Evolutionary conservation across 2,329 filamentous ascomycete species (phyloP).

Genomic region (Fusarium begoniae): DNA sequence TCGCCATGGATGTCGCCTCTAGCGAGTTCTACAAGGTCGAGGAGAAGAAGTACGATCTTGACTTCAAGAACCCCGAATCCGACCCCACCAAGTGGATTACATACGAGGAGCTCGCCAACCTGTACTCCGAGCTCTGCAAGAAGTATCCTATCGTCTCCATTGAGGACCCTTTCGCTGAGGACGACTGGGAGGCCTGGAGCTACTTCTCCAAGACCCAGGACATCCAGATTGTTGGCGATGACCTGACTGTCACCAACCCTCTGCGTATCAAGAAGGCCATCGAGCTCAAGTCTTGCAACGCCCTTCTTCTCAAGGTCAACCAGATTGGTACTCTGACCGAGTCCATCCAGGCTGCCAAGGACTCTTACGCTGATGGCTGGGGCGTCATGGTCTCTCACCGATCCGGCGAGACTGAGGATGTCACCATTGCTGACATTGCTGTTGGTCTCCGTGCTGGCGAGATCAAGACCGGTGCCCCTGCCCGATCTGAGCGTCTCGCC

Average conservation of each 20-base stretch:
- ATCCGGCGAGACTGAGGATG: constrained; percentile 99
- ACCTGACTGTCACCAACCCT: constrained; percentile 99
- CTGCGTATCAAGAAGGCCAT: constrained; percentile 99
- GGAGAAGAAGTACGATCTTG: constrained; percentile 99
- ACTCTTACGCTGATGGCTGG: constrained; percentile 95
- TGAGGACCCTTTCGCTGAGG: constrained; percentile 99
- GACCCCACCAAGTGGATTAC: constrained; percentile 98
- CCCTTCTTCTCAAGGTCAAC: constrained; percentile 99
- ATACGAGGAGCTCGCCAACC: constrained; percentile 93
- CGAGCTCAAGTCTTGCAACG: constrained; percentile 98
- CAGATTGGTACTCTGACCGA: constrained; percentile 99
- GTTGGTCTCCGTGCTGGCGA: constrained; percentile 96
- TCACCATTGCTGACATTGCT: constrained; percentile 97
- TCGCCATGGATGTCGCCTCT: constrained; percentile 98
- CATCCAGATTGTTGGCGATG: constrained; percentile 98
- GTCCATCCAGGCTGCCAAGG: constrained; percentile 99
- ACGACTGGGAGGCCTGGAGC: constrained; percentile 99
- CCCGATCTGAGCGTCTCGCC: constrained; percentile 95
- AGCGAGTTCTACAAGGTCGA: constrained; percentile 99
- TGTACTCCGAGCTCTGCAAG: constrained; percentile 86
- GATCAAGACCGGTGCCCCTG: constrained; percentile 98
- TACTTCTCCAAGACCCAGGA: constrained; percentile 99
- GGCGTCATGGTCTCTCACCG: constrained; percentile 99
- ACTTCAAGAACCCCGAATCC: constrained; percentile 99
- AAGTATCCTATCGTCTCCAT: constrained; percentile 99